Percentiles rank a stretch among this genome's conserved stretches.
Conservation (phyloP, 192 early-diverging fungal species). For the Radiomyces spectabilis region DNA sequence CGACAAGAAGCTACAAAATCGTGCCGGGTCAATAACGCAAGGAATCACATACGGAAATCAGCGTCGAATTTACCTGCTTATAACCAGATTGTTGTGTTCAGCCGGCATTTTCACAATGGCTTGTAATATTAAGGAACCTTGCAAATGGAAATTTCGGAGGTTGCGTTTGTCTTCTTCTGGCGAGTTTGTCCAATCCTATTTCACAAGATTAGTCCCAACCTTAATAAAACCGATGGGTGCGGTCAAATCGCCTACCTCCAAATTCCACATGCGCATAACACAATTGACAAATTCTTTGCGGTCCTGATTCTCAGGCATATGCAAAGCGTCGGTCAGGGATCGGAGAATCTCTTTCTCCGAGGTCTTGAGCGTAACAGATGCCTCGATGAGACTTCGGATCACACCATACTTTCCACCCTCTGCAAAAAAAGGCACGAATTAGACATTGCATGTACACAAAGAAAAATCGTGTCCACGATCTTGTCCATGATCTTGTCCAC, state of each 20-base stretch:
- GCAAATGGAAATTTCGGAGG: constrained; percentile 45
- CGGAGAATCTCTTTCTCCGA: constrained; percentile 55
- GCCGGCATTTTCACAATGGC: constrained; percentile 51
- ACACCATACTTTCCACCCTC: constrained; percentile 58
- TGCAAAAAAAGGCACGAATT: neutral
- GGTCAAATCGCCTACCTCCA: constrained; percentile 37
- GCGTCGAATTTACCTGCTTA: constrained; percentile 26
- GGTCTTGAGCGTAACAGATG: constrained; percentile 47
- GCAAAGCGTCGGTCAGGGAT: constrained; percentile 45
- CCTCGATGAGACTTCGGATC: constrained; percentile 60
- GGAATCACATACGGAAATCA: neutral
- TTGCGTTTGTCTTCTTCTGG: constrained; percentile 31
- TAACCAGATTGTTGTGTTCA: constrained; percentile 48
- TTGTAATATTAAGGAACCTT: constrained; percentile 66
- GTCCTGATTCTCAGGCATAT: constrained; percentile 27
- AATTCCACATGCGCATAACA: constrained; percentile 52
- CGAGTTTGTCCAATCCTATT: constrained; percentile 17
- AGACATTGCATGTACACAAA: too few species aligned
- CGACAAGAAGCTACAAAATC: constrained; percentile 44
- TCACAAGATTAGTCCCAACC: too few species aligned
- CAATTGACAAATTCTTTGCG: constrained; percentile 50
- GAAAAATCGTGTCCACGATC: too few species aligned
- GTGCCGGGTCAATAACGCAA: neutral
- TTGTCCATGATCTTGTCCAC: too few species aligned
- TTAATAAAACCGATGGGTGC: too few species aligned